Conservation (phyloP, 2,329 filamentous ascomycete species). For the Diaporthe sp. region DNA sequence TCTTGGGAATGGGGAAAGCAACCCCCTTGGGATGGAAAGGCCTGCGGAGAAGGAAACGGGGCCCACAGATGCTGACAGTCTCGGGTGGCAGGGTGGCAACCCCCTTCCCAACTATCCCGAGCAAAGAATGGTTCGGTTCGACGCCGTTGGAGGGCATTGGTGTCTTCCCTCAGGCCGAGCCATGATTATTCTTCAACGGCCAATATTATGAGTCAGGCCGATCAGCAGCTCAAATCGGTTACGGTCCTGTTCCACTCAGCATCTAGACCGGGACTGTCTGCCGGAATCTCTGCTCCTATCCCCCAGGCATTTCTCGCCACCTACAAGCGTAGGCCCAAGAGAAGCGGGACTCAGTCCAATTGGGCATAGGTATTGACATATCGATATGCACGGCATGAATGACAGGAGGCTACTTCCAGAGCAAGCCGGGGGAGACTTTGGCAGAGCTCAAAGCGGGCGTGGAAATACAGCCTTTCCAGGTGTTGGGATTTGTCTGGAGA, state of each 20-base stretch:
- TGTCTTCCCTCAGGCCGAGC: neutral
- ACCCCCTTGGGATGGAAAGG: neutral
- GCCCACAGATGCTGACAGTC: neutral
- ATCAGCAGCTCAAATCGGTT: neutral
- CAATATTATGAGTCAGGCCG: neutral
- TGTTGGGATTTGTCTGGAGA: neutral
- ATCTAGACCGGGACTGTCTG: neutral
- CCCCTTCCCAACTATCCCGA: neutral
- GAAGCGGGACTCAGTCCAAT: neutral
- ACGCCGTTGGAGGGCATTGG: neutral
- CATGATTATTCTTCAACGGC: neutral
- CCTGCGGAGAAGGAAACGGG: neutral
- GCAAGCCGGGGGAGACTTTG: neutral
- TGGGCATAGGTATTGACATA: neutral
- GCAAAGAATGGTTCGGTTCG: neutral
- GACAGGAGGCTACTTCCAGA: neutral
- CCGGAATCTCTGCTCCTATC: neutral
- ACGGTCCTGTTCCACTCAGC: neutral
- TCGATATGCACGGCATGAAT: neutral
- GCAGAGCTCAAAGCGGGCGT: neutral
- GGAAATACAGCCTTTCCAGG: neutral
- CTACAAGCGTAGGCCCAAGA: neutral
- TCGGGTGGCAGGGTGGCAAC: conserved; percentile 8
- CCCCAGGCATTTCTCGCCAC: neutral
- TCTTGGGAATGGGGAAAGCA: neutral